phyloP scores from a whole-genome alignment of 148 eudicot genomes.

The Dysphania ambrosioides region DNA sequence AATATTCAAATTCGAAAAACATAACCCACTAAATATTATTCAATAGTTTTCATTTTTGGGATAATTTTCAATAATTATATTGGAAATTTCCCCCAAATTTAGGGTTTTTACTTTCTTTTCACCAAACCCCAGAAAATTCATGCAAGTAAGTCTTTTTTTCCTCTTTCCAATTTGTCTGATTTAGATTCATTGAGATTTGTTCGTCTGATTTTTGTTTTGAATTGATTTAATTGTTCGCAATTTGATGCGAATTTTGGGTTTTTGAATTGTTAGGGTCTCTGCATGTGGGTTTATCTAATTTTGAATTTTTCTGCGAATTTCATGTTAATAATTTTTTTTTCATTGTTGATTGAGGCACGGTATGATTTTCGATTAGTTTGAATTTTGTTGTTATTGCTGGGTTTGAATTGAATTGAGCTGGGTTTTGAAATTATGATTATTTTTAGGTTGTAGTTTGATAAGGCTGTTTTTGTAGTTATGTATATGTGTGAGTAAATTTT shows the following conservation, averaged over 20 bases:
- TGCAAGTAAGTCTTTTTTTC: conserved; percentile 26
- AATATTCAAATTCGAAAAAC: no score
- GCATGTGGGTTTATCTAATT: conserved; percentile 17
- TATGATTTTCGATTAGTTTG: background rate
- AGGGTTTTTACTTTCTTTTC: conserved; percentile 8
- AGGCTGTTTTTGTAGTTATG: background rate
- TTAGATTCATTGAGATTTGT: background rate
- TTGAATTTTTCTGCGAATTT: background rate
- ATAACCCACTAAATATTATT: background rate
- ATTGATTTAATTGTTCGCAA: background rate
- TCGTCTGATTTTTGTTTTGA: background rate
- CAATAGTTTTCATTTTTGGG: background rate
- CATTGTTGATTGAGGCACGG: background rate
- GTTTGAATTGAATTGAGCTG: conserved; percentile 3
- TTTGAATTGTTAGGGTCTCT: conserved; percentile 30
- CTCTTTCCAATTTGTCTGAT: conserved; percentile 2
- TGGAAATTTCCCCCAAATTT: background rate
- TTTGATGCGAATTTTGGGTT: background rate
- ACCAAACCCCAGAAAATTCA: conserved; percentile 5
- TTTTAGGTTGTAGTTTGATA: background rate
- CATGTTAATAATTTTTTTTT: background rate
- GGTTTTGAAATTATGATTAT: no score
- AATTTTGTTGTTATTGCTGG: background rate
- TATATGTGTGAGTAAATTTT: no score
- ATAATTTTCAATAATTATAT: background rate